Base-by-base conservation (phyloP, 2,329 filamentous ascomycete genomes). In the Fusarium sp. region DNA sequence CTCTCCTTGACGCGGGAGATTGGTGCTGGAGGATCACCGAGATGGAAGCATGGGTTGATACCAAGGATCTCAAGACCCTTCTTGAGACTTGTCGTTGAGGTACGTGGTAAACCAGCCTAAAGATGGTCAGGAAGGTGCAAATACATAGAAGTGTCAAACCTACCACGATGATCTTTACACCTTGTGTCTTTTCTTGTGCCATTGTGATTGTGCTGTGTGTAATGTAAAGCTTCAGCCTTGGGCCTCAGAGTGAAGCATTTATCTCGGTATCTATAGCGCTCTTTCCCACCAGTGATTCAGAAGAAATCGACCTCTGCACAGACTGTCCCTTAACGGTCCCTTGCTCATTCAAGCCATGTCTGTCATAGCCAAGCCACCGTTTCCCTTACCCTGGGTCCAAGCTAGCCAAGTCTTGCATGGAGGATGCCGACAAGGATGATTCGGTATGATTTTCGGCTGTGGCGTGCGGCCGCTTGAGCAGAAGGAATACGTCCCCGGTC, bases 151-250 rank as follows among this genome's bases (percentile, higher is more conserved):
- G 12, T 2, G 18, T 8, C 2, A 6, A 23, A 59, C 68, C 14
- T 59, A 70, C 68, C 27, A 70, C 68, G 21, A 71, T 68, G 14
- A 71, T 70, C 46, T 70, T 71, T 4, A 70, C 63, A 8, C 18
- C 59, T 27, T 49, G 43, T 13, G 6, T 9, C 21, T 20, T 53
- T 25, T 55, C 51, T 18, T 53, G 58, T 7, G 40, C 23, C 43
- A 66, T 56, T 47, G 53, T 56, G 55, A 12, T 59, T 32, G 16
- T 43, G 8, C 20, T 18, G 28, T 23, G 21, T 30, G 21, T 54
- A 32, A 20, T 47, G 25, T 7, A 57, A 20, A 56, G 23, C 40
- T 20, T 43, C 21, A 25, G 8, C 4, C 4, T 41, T 51, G 21
- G 9, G 7, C 23, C 14, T 3, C 9, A 25, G 41, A 43, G 23